Conservation (phyloP, 176 grass and related monocot genomes). For the maize (Zea mays) region DNA sequence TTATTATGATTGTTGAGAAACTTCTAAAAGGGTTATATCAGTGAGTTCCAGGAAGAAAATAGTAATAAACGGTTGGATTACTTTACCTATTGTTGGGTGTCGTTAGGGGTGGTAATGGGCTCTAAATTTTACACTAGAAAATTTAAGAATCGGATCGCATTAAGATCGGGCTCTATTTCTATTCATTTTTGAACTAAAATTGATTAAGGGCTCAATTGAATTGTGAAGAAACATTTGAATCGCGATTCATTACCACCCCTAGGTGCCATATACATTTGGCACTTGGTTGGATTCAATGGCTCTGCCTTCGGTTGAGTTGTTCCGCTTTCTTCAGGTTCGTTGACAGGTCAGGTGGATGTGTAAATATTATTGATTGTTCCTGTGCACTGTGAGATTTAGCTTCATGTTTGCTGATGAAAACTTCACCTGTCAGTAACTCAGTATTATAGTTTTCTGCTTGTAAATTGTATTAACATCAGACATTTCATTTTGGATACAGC, state of each 20-base stretch:
- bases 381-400: background rate
- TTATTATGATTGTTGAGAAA: slow-evolving; percentile 10
- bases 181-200: no score
- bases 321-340: slow-evolving; percentile 26
- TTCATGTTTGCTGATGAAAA: background rate
- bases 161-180: no score
- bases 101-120: no score
- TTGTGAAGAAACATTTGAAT: no score
- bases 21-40: slow-evolving; percentile 21
- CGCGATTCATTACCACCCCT: no score
- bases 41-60: slow-evolving; percentile 5
- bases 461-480: slow-evolving; percentile 20
- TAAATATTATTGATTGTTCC: slow-evolving; percentile 6
- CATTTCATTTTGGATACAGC: slow-evolving; percentile 57
- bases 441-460: background rate
- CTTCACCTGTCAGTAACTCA: background rate
- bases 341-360: background rate
- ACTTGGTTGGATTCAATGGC: slow-evolving; percentile 13
- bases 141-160: no score
- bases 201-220: no score
- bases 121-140: no score
- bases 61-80: background rate
- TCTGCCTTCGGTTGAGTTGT: background rate
- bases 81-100: slow-evolving; percentile 8
- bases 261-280: background rate